Conservation (phyloP, 2,329 filamentous ascomycete species). For the Diaporthe batatas region DNA sequence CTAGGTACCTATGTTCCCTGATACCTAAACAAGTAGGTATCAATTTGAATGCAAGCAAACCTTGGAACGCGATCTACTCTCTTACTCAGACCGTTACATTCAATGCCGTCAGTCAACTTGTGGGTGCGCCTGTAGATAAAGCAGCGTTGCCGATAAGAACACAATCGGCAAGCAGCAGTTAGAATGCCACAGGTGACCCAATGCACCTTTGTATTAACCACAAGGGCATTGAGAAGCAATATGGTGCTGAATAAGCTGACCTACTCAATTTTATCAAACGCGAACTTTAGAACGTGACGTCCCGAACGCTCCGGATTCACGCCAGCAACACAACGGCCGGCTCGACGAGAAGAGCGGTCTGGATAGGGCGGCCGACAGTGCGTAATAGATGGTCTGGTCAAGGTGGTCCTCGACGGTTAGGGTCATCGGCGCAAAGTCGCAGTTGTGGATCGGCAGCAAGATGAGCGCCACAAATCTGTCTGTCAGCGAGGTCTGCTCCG, state of each 20-base stretch:
- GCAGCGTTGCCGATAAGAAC: conserved; percentile 27
- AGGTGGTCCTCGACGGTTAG: conserved; percentile 24
- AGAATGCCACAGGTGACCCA: conserved; percentile 36
- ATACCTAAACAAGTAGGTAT: not conserved
- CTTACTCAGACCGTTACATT: not conserved
- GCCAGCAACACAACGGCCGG: conserved; percentile 31
- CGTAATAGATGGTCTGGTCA: conserved; percentile 27
- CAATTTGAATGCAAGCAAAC: too few species aligned
- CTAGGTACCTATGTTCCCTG: not conserved
- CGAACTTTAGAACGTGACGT: conserved; percentile 22
- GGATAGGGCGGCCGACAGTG: conserved; percentile 26
- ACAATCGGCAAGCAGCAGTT: conserved; percentile 29
- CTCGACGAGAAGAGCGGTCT: conserved; percentile 36
- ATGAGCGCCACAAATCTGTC: conserved; percentile 30
- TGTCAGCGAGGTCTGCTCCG: conserved; percentile 25
- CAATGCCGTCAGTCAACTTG: not conserved
- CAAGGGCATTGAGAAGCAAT: conserved; percentile 31
- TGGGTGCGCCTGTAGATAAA: conserved; percentile 1
- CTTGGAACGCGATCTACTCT: too few species aligned
- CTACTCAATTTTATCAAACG: conserved; percentile 28
- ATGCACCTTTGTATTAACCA: conserved; percentile 30
- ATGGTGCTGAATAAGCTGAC: conserved; percentile 32
- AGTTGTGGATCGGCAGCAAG: conserved; percentile 32
- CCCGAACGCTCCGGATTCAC: conserved; percentile 10
- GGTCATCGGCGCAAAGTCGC: conserved; percentile 29